Evolutionary conservation across 2,329 filamentous ascomycete species (phyloP), one percentile per base, ranked within the genome.

Genomic region (Hypoxylon sp.): DNA sequence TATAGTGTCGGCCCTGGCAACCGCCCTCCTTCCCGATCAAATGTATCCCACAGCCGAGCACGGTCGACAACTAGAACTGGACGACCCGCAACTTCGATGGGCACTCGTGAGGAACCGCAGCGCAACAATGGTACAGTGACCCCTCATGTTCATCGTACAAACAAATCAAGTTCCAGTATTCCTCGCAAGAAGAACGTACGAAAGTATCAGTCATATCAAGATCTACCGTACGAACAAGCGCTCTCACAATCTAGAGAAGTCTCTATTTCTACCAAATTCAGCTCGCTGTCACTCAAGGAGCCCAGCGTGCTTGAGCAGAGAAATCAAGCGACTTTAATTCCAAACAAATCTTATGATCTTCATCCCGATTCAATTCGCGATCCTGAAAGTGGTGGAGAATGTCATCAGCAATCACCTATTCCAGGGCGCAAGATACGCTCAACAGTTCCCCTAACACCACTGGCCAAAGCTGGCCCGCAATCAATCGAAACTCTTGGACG

Each of bases 291-390:
- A 55, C 74, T 85, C 34, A 61, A 76, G 17, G 77, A 81, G 32
- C 67, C 73, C 20, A 59, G 49, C n/a, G 49, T 47, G 37, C 41
- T 62, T n/a, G 58, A 67, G 48, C 63, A 68, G 64, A 75, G 75
- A 70, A 76, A 73, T 82, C 84, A 82, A 85, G 84, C 81, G 82
- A 81, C 75, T 72, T 76, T 77, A 68, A 72, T 65, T 50, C 64
- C 56, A 68, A 62, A 59, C 57, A 70, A 65, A 64, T 73, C 67
- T 64, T 71, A 55, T 55, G 62, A 61, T 32, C 67, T 57, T n/a
- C 58, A 59, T 30, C 76, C 68, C 44, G 71, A 72, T 47, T 73
- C 73, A 34, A 64, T 72, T 54, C 74, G 71, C 58, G 75, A 67
- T 30, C 54, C 46, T 30, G 58, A n/a, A 13, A 51, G 22, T n/a